Evolutionary conservation across 257 asterid genomes (phyloP).

Genomic region (Rehmannia glutinosa): DNA sequence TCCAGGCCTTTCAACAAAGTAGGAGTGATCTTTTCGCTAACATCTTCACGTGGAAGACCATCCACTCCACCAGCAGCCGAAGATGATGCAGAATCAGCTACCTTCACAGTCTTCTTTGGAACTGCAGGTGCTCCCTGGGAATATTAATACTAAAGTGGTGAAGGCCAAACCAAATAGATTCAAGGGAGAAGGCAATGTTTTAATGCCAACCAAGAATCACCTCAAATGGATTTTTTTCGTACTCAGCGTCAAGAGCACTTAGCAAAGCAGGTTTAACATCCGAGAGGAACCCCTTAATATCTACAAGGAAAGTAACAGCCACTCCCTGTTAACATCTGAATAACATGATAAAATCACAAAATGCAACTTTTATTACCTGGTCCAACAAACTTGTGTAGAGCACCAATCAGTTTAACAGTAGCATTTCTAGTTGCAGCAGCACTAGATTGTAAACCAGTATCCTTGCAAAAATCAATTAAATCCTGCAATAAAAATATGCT

Average conservation of each 20-base stretch:
- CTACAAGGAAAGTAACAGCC: constrained; percentile 40
- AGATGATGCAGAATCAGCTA: constrained; percentile 51
- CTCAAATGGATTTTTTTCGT: constrained; percentile 95
- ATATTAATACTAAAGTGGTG: constrained; percentile 11
- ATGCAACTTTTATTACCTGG: constrained; percentile 65
- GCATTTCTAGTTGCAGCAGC: constrained; percentile 98
- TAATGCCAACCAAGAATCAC: constrained; percentile 29
- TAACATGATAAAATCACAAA: constrained; percentile 9
- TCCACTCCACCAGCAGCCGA: constrained; percentile 63
- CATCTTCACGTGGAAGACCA: constrained; percentile 97
- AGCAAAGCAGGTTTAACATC: constrained; percentile 99
- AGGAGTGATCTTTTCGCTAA: constrained; percentile 87
- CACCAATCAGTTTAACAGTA: constrained; percentile 84
- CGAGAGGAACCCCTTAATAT: constrained; percentile 83
- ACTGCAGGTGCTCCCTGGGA: constrained; percentile 71
- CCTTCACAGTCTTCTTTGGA: constrained; percentile 79
- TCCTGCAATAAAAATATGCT: constrained; percentile 52
- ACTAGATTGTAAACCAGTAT: constrained; percentile 91
- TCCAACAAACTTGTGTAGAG: constrained; percentile 93
- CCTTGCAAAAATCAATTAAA: constrained; percentile 95
- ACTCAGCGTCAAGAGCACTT: constrained; percentile 95
- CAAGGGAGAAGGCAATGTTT: background rate
- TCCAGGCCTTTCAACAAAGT: constrained; percentile 86
- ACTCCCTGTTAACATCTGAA: constrained; percentile 22
- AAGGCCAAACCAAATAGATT: constrained; percentile 11